These are phyloP conservation scores for Termitomyces eurrhizus DNA, from an alignment of 768 basidiomycete genomes.

Conservation along the genomic window DNA sequence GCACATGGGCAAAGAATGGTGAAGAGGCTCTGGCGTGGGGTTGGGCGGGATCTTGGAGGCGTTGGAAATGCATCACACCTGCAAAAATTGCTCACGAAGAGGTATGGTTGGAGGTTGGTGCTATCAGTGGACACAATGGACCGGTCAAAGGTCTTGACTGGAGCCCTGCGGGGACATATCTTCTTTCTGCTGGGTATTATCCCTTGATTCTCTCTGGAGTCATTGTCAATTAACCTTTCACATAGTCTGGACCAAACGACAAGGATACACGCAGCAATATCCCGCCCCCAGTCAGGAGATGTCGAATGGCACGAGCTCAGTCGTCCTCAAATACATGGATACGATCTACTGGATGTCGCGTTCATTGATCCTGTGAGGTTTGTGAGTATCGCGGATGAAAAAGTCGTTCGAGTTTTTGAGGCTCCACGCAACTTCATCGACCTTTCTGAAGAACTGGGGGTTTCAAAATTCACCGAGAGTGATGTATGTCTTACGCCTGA, in stretches of 20 bases:
- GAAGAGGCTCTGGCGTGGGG: constrained; percentile 78
- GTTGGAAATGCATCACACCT: constrained; percentile 56
- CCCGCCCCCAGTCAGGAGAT: constrained; percentile 9
- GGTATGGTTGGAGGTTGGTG: constrained; percentile 74
- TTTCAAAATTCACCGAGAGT: constrained; percentile 43
- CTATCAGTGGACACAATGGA: constrained; percentile 81
- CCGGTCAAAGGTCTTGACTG: constrained; percentile 79
- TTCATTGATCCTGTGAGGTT: constrained; percentile 78
- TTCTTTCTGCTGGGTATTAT: constrained; percentile 79
- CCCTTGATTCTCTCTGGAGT: not conserved
- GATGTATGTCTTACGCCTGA: constrained; percentile 35
- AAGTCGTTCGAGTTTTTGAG: constrained; percentile 91
- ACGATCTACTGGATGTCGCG: constrained; percentile 78
- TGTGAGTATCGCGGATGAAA: constrained; percentile 93
- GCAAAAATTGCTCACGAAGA: constrained; percentile 27
- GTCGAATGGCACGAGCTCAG: constrained; percentile 78
- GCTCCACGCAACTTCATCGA: constrained; percentile 81
- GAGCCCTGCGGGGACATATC: constrained; percentile 83
- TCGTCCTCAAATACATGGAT: constrained; percentile 96
- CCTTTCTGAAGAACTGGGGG: constrained; percentile 46
- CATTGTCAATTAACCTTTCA: constrained; percentile 5
- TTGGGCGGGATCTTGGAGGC: constrained; percentile 92
- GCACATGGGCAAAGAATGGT: constrained; percentile 68
- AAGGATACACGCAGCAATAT: constrained; percentile 72
- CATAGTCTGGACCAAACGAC: constrained; percentile 86